Evolutionary conservation across 768 basidiomycete species (phyloP).

Genomic region (Podaxis carcinomalis): DNA sequence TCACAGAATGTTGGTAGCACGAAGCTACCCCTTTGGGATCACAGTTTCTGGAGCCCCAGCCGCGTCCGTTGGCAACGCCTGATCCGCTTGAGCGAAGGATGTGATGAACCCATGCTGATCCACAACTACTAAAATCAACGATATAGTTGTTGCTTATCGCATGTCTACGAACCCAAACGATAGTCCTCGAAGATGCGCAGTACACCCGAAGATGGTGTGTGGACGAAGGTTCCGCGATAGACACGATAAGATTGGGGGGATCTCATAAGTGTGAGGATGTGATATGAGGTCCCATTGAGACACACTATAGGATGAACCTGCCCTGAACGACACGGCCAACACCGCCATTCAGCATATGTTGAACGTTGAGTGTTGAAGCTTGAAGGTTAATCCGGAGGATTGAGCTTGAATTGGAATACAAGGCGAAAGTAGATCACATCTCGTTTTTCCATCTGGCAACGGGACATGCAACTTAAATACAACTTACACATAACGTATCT

Average conservation of each 20-base stretch:
- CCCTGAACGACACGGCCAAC: background rate
- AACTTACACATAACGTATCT: background rate
- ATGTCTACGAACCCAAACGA: slow-evolving; percentile 39
- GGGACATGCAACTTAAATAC: background rate
- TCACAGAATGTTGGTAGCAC: slow-evolving; percentile 79
- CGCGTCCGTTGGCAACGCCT: slow-evolving; percentile 18
- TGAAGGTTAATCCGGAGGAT: background rate
- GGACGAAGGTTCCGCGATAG: slow-evolving; percentile 52
- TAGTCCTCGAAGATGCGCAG: slow-evolving; percentile 54
- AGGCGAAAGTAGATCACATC: background rate
- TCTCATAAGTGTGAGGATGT: background rate
- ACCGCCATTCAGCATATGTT: background rate
- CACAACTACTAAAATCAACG: slow-evolving; percentile 21
- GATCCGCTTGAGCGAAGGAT: slow-evolving; percentile 32
- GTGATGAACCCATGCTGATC: slow-evolving; percentile 45
- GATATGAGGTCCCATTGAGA: background rate
- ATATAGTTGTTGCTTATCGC: background rate
- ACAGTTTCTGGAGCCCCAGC: slow-evolving; percentile 16
- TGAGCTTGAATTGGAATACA: background rate
- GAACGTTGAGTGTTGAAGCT: background rate
- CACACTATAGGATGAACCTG: background rate
- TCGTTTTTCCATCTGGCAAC: background rate
- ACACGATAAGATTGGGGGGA: slow-evolving; percentile 12
- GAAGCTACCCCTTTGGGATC: slow-evolving; percentile 53
- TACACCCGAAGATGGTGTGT: slow-evolving; percentile 48